Conservation (phyloP, 2,329 filamentous ascomycete genomes). For the Colletotrichum destructivum region DNA sequence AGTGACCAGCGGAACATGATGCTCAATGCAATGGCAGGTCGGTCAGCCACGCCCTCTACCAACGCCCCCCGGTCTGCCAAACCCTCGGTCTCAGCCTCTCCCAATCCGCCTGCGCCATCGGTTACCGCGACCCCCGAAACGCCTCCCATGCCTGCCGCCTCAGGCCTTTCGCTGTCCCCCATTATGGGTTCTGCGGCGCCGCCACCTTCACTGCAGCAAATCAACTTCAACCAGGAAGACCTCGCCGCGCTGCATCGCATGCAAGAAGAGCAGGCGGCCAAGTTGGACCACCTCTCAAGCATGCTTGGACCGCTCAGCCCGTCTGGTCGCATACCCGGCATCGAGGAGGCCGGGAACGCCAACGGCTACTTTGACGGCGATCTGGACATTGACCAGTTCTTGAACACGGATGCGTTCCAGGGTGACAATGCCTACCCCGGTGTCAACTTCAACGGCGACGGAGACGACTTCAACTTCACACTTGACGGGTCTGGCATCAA, state of each 20-base stretch:
- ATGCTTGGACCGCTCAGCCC: constrained; percentile 86
- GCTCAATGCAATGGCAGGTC: constrained; percentile 72
- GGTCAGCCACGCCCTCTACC: constrained; percentile 49
- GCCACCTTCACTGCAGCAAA: constrained; percentile 70
- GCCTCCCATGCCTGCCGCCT: constrained; percentile 43
- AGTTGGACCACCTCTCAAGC: constrained; percentile 81
- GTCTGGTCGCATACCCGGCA: constrained; percentile 81
- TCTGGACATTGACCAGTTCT: constrained; percentile 67
- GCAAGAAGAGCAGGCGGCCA: constrained; percentile 83
- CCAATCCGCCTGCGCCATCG: constrained; percentile 42
- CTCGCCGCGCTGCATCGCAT: constrained; percentile 85
- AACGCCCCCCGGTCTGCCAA: constrained; percentile 42
- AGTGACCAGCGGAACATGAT: constrained; percentile 72
- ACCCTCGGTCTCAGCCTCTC: constrained; percentile 41
- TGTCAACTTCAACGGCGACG: constrained; percentile 58
- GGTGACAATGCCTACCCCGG: constrained; percentile 60
- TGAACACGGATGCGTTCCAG: constrained; percentile 59
- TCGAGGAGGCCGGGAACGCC: constrained; percentile 61
- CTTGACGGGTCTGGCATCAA: constrained; percentile 55
- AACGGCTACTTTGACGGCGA: constrained; percentile 54
- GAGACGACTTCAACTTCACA: constrained; percentile 67
- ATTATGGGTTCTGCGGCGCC: constrained; percentile 62
- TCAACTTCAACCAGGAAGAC: constrained; percentile 80
- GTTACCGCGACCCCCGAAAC: constrained; percentile 36
- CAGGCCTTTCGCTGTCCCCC: constrained; percentile 62